phyloP scores from a whole-genome alignment of 345 rosid species.

The Salix brachista region DNA sequence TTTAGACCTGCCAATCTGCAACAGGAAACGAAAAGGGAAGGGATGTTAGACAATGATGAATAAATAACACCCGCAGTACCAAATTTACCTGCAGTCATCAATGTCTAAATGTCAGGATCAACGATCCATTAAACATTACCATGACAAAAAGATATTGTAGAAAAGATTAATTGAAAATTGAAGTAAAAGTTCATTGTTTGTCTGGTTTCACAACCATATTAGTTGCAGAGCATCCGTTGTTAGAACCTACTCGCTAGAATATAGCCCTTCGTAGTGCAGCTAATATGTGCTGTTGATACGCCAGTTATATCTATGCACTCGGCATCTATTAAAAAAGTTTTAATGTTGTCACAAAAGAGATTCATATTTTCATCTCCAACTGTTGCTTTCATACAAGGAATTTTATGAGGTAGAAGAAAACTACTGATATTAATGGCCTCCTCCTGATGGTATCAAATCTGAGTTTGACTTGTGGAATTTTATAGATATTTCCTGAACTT shows the following conservation, averaged over 20 bases:
- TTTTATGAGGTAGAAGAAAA: neutral
- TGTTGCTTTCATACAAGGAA: neutral
- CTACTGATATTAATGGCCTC: neutral
- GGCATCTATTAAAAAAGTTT: too few relatives aligned
- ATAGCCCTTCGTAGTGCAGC: too few relatives aligned
- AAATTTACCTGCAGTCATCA: neutral
- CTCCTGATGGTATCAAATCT: neutral
- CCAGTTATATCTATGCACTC: too few relatives aligned
- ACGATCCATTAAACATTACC: too few relatives aligned
- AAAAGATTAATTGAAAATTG: too few relatives aligned
- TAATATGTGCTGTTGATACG: too few relatives aligned
- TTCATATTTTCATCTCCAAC: neutral
- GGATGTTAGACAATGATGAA: conserved; percentile 2
- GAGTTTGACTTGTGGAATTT: neutral
- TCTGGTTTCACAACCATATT: too few relatives aligned
- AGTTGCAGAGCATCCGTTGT: too few relatives aligned
- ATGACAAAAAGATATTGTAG: too few relatives aligned
- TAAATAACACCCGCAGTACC: neutral
- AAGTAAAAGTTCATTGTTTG: too few relatives aligned
- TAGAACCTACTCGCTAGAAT: too few relatives aligned
- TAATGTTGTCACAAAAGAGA: too few relatives aligned
- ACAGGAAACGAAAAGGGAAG: neutral
- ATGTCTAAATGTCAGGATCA: neutral
- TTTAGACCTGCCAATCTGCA: conserved; percentile 89
- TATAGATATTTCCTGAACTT: neutral